A percentile compares a stretch with the other conserved stretches of the same genome.
Conservation (phyloP, 1,284 basidiomycete species). For the Rhodotorula sp. region DNA sequence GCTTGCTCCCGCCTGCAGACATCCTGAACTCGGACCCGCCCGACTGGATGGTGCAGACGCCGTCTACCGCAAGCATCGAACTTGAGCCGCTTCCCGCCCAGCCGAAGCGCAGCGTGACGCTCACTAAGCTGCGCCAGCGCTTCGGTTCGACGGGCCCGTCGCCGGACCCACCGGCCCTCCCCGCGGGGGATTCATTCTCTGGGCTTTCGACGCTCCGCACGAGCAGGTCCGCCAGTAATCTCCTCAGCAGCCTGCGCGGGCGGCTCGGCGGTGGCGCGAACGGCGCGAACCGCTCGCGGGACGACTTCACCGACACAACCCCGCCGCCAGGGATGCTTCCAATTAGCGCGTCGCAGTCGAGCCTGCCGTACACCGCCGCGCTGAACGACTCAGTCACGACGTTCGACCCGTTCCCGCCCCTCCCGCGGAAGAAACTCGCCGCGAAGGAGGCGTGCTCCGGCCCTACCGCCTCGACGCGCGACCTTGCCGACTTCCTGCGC, state of each 20-base stretch:
- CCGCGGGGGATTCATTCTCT: not conserved
- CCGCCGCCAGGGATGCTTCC: not conserved
- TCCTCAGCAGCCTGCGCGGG: slow-evolving; percentile 9
- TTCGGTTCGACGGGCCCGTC: slow-evolving; percentile 4
- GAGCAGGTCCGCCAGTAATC: slow-evolving; percentile 8
- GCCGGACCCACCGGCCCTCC: not conserved
- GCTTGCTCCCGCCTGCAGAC: not conserved
- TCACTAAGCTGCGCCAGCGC: slow-evolving; percentile 10
- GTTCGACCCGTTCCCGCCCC: not conserved
- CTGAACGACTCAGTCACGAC: not conserved
- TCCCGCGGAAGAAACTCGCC: not conserved
- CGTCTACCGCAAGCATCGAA: not conserved
- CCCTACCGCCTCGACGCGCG: not conserved
- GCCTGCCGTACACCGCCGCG: not conserved
- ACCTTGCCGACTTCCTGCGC: slow-evolving; percentile 23
- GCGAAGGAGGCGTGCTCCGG: slow-evolving; percentile 1
- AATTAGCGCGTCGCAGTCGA: not conserved
- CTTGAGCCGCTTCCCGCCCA: not conserved
- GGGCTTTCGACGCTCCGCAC: slow-evolving; percentile 12
- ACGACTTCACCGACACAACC: not conserved
- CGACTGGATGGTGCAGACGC: slow-evolving; percentile 7
- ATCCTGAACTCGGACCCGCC: slow-evolving; percentile 32
- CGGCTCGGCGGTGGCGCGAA: not conserved
- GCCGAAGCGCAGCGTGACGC: not conserved
- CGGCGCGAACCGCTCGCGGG: not conserved